Evolutionary conservation across 179 eudicot species (phyloP), one percentile per base, ranked within the genome.

Genomic region (Dionaea muscipula): DNA sequence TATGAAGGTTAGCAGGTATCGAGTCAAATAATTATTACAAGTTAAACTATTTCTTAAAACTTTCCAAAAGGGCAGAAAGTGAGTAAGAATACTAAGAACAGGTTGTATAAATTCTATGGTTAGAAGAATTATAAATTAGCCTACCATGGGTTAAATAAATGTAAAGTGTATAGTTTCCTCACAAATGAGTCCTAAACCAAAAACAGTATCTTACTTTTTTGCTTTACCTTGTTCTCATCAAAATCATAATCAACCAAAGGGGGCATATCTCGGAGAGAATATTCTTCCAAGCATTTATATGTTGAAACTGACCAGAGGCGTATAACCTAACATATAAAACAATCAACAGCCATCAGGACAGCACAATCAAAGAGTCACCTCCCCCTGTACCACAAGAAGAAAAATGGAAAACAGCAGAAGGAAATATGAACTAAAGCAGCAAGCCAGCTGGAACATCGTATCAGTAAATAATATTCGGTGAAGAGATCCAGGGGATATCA

Each of bases 191-290:
- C 43, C 5, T 2, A 43, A 18, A 4, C n/a, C 7, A 16, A 43
- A 4, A 17, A 2, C 14, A 18, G 47, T 3, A 16, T 18, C 47
- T 28, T 44, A 47, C 31, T 60, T 38, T 36, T 36, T 17, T 4
- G 25, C 19, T 33, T 66, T 74, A 86, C 97, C 95, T 89, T 89
- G 75, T 68, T 85, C 76, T 89, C 95, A 48, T 89, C 97, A 68
- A 89, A 89, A 72, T 83, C 95, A 75, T 79, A 86, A 72, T 89
- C 95, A 69, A 86, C 66, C 47, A 81, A 56, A 57, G 83, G 80
- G 33, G 76, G 70, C 59, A 54, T 59, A 59, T 66, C 81, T 36
- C 81, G 73, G 43, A 89, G 71, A 56, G 67, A 62, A 70, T 73
- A 89, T 68, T 89, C 86, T 58, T 79, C 83, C 86, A 89, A 65